Conservation (phyloP, 2,329 filamentous ascomycete species). For the Exophiala phaeomuriformis region DNA sequence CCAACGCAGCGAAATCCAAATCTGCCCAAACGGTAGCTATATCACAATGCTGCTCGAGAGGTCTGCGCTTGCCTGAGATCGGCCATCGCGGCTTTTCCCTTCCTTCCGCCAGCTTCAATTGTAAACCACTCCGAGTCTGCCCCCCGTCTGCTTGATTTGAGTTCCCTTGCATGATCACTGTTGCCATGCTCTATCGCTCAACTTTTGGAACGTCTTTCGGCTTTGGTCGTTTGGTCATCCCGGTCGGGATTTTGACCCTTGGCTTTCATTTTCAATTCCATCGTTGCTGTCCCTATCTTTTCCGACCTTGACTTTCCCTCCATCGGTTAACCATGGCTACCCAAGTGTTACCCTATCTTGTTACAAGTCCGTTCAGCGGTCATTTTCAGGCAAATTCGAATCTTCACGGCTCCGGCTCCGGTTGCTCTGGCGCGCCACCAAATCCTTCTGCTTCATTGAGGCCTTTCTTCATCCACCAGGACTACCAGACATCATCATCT, state of each 20-base stretch:
- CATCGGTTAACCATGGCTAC: conserved; percentile 21
- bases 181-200: conserved; percentile 23
- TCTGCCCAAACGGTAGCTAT: too few relatives aligned
- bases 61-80: too few relatives aligned
- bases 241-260: conserved; percentile 22
- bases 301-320: conserved; percentile 7
- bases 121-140: conserved; percentile 3
- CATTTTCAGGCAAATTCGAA: conserved; percentile 13
- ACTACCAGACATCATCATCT: conserved; percentile 11
- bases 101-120: conserved; percentile 9
- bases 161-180: conserved; percentile 1
- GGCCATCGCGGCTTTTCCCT: background rate
- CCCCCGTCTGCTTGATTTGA: background rate
- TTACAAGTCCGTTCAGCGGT: conserved; percentile 18
- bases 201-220: conserved; percentile 20
- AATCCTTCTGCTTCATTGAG: conserved; percentile 7
- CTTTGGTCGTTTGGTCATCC: conserved; percentile 21
- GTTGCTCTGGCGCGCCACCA: conserved; percentile 2
- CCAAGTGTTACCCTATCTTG: conserved; percentile 17
- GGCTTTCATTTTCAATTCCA: conserved; percentile 21
- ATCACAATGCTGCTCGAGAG: background rate
- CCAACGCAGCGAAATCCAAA: too few relatives aligned
- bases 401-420: conserved; percentile 4
- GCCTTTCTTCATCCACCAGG: conserved; percentile 13
- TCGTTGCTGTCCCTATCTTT: conserved; percentile 16